Percentiles rank a stretch among this genome's conserved stretches.
These are phyloP conservation scores for Babesia sp. DNA, from an alignment of 169 alveolate genomes.

Conservation along the genomic window DNA sequence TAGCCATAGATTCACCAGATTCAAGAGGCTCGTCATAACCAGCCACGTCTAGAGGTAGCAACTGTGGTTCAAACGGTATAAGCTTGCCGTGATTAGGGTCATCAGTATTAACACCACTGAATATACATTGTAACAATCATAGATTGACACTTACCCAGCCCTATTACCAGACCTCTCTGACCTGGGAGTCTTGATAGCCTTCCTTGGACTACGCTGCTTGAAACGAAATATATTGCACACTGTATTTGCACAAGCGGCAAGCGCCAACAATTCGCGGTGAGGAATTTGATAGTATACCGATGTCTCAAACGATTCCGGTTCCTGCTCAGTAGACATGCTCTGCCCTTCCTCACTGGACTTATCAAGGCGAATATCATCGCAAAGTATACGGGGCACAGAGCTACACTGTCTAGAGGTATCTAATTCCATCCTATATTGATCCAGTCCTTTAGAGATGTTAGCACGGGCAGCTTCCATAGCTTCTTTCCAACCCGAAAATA, in stretches of 20 bases:
- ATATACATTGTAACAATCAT: not conserved
- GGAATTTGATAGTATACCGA: conserved; percentile 10
- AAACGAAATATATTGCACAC: not conserved
- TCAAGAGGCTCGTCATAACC: conserved; percentile 12
- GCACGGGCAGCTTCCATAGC: not conserved
- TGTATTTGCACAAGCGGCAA: conserved; percentile 11
- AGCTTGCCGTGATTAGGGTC: conserved; percentile 16
- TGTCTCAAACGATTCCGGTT: not conserved
- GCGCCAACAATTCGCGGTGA: conserved; percentile 1
- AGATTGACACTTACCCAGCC: not conserved
- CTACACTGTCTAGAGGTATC: not conserved
- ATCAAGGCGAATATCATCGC: not conserved
- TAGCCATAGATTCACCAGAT: not conserved
- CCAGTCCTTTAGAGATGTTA: not conserved
- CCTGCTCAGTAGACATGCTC: not conserved
- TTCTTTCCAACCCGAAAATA: not conserved
- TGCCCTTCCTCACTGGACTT: not conserved
- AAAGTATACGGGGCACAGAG: not conserved
- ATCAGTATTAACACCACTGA: not conserved
- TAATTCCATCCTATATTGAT: not conserved
- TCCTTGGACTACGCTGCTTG: not conserved
- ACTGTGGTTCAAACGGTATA: conserved; percentile 18
- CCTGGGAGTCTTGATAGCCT: not conserved
- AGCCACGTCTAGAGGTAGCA: conserved; percentile 3
- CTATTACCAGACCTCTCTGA: not conserved